Conservation (phyloP, 2,329 filamentous ascomycete species). For the Gremmenia infestans region DNA sequence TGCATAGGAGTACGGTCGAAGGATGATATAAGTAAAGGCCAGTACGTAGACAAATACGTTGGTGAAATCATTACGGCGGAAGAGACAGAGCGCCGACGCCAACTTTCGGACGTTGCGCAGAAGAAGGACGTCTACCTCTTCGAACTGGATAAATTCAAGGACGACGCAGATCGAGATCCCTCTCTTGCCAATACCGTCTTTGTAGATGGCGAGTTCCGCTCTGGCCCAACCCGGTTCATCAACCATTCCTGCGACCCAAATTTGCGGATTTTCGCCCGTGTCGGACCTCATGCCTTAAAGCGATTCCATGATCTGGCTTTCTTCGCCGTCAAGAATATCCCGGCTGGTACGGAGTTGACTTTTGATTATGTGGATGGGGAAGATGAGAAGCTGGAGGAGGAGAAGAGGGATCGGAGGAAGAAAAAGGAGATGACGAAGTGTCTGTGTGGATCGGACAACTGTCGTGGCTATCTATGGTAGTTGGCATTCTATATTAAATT, state of each 20-base stretch:
- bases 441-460: conserved; percentile 60
- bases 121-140: conserved; percentile 78
- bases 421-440: conserved; percentile 53
- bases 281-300: conserved; percentile 70
- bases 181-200: conserved; percentile 50
- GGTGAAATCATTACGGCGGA: conserved; percentile 62
- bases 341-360: conserved; percentile 63
- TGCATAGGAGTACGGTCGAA: conserved; percentile 56
- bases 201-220: conserved; percentile 69
- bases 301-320: conserved; percentile 72
- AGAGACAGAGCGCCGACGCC: conserved; percentile 63
- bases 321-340: conserved; percentile 65
- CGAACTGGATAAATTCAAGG: conserved; percentile 70
- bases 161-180: conserved; percentile 44
- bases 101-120: conserved; percentile 47
- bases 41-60: conserved; percentile 76
- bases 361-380: conserved; percentile 75
- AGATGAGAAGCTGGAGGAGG: conserved; percentile 41
- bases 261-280: conserved; percentile 71
- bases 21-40: conserved; percentile 60
- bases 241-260: conserved; percentile 81
- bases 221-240: conserved; percentile 74
- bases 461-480: conserved; percentile 65
- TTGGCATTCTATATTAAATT: not conserved
- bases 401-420: conserved; percentile 45